Base-by-base conservation (phyloP, 495 filamentous ascomycete genomes). In the Hypoxylon lienhwacheense region DNA sequence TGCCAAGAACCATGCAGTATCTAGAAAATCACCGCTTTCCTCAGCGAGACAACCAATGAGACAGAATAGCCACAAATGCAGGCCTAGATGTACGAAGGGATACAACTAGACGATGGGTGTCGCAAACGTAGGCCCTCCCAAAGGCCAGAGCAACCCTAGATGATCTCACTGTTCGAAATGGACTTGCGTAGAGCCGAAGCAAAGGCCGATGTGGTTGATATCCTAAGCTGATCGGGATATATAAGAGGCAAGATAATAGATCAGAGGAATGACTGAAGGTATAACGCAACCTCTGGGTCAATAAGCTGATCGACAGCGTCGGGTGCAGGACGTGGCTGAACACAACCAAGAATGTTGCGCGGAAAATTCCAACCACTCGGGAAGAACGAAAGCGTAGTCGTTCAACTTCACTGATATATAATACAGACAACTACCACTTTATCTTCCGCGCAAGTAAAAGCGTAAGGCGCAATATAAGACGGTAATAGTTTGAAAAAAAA, bases 11-110 rank as follows among this genome's bases (percentile, higher is more conserved):
- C 20, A 28, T 61, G 47, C 19, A 47, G 45, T 42, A 47, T 28
- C 29, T 19, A 46, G 19, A 16, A 7, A 25, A 47, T 15, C 33
- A 19, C 33, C 33, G 28, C 40, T 46, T 29, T 42, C 29, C 8
- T 20, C 12, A 39, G 41, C 31, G 17, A 37, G n/a, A 21, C 35
- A 26, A 22, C 57, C 57, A 61, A 61, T 61, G 16, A 55, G 29
- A 52, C 11, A 33, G 17, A 26, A 26, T 5, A 45, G 24, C 24
- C 35, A 24, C 12, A 21, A 17, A 11, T 26, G 31, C 7, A 24
- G 20, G 19, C 40, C 8, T 25, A 31, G 7, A 22, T 15, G 40
- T 43, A 25, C 21, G 51, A 61, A n/a, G 16, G 28, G 43, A 47
- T 34, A 31, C 40, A 22, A 39, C 31, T 19, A 19, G 20, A 26